These are phyloP conservation scores for Fusarium sp. DNA, from an alignment of 2,329 filamentous ascomycete genomes.

Conservation along the genomic window DNA sequence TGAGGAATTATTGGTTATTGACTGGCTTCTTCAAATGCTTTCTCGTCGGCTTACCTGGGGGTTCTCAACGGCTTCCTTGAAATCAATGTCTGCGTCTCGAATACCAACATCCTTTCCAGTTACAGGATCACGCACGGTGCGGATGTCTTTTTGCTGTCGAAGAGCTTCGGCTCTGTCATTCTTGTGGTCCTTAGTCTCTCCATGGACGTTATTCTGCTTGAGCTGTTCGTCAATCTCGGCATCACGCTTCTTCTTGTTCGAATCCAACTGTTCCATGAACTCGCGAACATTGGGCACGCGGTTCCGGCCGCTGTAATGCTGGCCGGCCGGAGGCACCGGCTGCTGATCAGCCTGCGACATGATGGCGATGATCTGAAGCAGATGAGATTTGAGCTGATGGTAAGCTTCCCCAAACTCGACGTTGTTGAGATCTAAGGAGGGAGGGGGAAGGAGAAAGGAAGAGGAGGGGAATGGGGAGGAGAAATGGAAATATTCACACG, in stretches of 20 bases:
- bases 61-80: conserved; percentile 77
- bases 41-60: conserved; percentile 67
- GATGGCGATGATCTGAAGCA: conserved; percentile 15
- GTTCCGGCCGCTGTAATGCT: conserved; percentile 86
- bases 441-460: neutral
- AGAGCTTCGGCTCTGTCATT: conserved; percentile 50
- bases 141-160: conserved; percentile 65
- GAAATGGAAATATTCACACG: conserved; percentile 32
- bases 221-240: conserved; percentile 73
- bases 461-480: conserved; percentile 10
- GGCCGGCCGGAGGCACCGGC: conserved; percentile 61
- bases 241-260: conserved; percentile 82
- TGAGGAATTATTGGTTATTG: neutral
- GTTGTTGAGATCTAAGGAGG: conserved; percentile 1
- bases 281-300: conserved; percentile 89
- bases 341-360: conserved; percentile 58
- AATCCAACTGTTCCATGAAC: conserved; percentile 83
- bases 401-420: conserved; percentile 26
- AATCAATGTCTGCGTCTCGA: conserved; percentile 79
- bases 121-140: conserved; percentile 85
- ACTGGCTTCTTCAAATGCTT: rapidly evolving
- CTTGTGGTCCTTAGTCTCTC: conserved; percentile 60
- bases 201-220: conserved; percentile 54
- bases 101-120: conserved; percentile 90
- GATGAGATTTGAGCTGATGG: conserved; percentile 8